These are phyloP conservation scores for Knoxdaviesia proteae DNA, from an alignment of 2,329 filamentous ascomycete genomes.

Conservation along the genomic window DNA sequence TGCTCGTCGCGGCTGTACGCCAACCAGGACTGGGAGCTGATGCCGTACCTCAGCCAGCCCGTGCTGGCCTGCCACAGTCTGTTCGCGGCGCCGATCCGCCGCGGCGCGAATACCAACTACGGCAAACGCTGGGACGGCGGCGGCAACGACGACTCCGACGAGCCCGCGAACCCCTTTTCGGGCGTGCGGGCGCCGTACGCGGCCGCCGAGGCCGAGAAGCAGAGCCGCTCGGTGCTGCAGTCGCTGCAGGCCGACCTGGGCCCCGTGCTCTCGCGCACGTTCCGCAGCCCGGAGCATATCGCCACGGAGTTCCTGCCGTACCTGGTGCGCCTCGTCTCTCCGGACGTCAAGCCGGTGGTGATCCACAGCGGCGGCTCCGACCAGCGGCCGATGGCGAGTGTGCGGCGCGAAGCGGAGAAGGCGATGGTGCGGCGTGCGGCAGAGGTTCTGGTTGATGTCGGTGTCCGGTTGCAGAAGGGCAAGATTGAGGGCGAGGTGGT, in stretches of 20 bases:
- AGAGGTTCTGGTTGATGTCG: slow-evolving; percentile 61
- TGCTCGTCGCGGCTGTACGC: slow-evolving; percentile 60
- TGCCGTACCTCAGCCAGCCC: slow-evolving; percentile 68
- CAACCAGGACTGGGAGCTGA: slow-evolving; percentile 85
- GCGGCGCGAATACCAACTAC: slow-evolving; percentile 15
- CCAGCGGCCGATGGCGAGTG: slow-evolving; percentile 52
- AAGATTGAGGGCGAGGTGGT: slow-evolving; percentile 51
- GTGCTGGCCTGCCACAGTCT: slow-evolving; percentile 79
- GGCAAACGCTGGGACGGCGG: slow-evolving; percentile 15
- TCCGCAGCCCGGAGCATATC: slow-evolving; percentile 59
- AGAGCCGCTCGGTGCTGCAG: slow-evolving; percentile 54
- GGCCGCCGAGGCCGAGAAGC: slow-evolving; percentile 62
- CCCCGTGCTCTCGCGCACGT: slow-evolving; percentile 51
- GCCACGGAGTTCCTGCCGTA: slow-evolving; percentile 72
- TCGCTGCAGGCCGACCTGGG: slow-evolving; percentile 52
- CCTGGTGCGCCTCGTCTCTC: slow-evolving; percentile 62
- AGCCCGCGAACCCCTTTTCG: slow-evolving; percentile 49
- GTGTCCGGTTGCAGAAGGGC: slow-evolving; percentile 61
- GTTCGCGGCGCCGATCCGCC: slow-evolving; percentile 53
- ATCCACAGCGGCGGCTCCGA: slow-evolving; percentile 45
- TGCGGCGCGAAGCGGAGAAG: slow-evolving; percentile 72
- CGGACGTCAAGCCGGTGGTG: slow-evolving; percentile 78
- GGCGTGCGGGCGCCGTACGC: slow-evolving; percentile 65
- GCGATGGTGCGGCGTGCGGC: slow-evolving; percentile 61
- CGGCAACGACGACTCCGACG: slow-evolving; percentile 23